These are phyloP conservation scores for Fusarium torulosum DNA, from an alignment of 2,329 filamentous ascomycete genomes.

Conservation along the genomic window DNA sequence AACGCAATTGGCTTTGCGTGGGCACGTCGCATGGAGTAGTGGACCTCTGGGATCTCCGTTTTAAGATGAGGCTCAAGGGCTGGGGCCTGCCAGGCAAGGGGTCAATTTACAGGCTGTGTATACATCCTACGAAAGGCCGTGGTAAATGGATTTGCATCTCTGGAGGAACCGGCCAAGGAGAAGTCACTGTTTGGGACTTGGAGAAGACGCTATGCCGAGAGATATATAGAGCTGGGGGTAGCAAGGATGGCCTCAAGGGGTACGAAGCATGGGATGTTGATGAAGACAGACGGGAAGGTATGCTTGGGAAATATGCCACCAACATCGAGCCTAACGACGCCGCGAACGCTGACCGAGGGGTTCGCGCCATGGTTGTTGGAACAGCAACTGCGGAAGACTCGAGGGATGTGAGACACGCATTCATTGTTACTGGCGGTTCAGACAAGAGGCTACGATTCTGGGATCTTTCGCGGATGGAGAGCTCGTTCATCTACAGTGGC, in stretches of 20 bases:
- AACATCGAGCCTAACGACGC: conserved; percentile 72
- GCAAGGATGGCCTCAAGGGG: conserved; percentile 70
- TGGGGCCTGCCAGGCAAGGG: conserved; percentile 89
- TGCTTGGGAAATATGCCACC: conserved; percentile 87
- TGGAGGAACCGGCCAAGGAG: conserved; percentile 86
- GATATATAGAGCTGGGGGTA: conserved; percentile 80
- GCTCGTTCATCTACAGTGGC: conserved; percentile 84
- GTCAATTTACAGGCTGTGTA: conserved; percentile 80
- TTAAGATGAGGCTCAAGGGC: conserved; percentile 85
- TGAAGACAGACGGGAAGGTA: conserved; percentile 86
- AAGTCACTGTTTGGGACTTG: conserved; percentile 95
- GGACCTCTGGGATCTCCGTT: conserved; percentile 96
- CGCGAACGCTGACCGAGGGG: conserved; percentile 72
- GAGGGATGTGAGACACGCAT: conserved; percentile 80
- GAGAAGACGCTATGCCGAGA: conserved; percentile 91
- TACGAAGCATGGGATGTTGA: conserved; percentile 92
- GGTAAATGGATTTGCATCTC: conserved; percentile 90
- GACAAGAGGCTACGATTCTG: conserved; percentile 95
- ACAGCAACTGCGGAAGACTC: conserved; percentile 78
- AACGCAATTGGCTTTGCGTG: conserved; percentile 89
- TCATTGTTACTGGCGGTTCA: conserved; percentile 87
- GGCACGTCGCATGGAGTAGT: conserved; percentile 94
- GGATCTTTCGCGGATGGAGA: conserved; percentile 84
- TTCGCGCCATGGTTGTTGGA: conserved; percentile 80
- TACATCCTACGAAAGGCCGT: conserved; percentile 83